Evolutionary conservation across 768 basidiomycete species (phyloP).

Genomic region (Boletus sensibilis): DNA sequence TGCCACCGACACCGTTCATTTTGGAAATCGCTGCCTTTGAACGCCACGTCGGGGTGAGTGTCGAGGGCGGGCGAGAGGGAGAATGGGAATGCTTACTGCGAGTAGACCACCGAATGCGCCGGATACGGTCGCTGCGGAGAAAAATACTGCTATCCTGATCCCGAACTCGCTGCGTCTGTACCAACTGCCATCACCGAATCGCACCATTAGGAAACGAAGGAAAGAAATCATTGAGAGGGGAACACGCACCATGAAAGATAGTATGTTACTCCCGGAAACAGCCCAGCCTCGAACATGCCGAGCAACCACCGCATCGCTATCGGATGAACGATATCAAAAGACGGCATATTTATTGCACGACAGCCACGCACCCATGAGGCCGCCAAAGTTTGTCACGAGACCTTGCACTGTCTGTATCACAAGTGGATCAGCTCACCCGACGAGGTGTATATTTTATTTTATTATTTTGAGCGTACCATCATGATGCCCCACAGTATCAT

Average conservation of each 20-base stretch:
- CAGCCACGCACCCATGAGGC: conserved; percentile 54
- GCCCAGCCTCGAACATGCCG: conserved; percentile 63
- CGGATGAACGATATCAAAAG: neutral
- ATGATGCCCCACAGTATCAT: conserved; percentile 76
- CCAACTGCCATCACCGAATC: conserved; percentile 39
- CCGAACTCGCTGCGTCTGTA: conserved; percentile 76
- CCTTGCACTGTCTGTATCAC: conserved; percentile 65
- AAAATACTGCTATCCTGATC: conserved; percentile 62
- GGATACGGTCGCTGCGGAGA: conserved; percentile 74
- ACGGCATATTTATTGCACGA: neutral
- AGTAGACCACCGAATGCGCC: conserved; percentile 82
- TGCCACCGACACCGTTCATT: conserved; percentile 69
- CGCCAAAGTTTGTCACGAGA: conserved; percentile 63
- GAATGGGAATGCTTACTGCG: conserved; percentile 43
- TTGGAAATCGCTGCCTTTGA: conserved; percentile 59
- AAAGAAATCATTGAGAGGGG: neutral
- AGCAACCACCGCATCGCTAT: conserved; percentile 70
- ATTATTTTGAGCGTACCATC: conserved; percentile 48
- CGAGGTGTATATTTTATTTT: neutral
- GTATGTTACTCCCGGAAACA: conserved; percentile 52
- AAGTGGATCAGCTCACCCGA: conserved; percentile 1
- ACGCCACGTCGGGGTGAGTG: neutral
- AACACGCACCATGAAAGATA: conserved; percentile 66
- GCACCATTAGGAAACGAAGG: conserved; percentile 38
- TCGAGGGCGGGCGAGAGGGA: neutral